These are phyloP conservation scores for Apiotrichum gracile DNA, from an alignment of 1,284 basidiomycete species.

Conservation along the genomic window DNA sequence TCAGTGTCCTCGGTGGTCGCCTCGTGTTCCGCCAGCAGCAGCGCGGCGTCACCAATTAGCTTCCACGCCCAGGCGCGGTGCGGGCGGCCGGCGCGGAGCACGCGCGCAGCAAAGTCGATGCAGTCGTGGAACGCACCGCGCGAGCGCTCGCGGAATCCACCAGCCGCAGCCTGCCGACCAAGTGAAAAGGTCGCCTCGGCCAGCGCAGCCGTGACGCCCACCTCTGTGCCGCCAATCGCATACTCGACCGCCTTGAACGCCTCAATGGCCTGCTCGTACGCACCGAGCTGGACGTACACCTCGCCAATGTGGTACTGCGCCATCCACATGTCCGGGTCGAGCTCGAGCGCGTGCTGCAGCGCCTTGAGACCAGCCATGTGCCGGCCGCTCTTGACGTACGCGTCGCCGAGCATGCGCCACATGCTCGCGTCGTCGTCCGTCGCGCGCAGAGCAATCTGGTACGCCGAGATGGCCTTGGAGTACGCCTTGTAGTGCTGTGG, in stretches of 20 bases:
- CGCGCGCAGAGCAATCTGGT: conserved; percentile 81
- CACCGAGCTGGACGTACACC: conserved; percentile 73
- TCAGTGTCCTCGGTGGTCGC: conserved; percentile 33
- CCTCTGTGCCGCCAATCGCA: conserved; percentile 49
- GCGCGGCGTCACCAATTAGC: conserved; percentile 69
- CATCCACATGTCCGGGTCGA: conserved; percentile 73
- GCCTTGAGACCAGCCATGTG: conserved; percentile 88
- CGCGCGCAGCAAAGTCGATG: conserved; percentile 55
- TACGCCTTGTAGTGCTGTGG: conserved; percentile 68
- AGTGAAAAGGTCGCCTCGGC: conserved; percentile 68
- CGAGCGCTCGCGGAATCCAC: conserved; percentile 69
- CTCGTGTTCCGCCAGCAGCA: conserved; percentile 54
- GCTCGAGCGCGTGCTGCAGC: conserved; percentile 64
- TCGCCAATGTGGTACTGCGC: conserved; percentile 79
- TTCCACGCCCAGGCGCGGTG: conserved; percentile 82
- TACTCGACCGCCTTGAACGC: conserved; percentile 60
- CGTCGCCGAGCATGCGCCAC: conserved; percentile 89
- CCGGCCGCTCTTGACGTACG: conserved; percentile 79
- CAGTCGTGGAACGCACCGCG: conserved; percentile 64
- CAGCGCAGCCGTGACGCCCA: conserved; percentile 68
- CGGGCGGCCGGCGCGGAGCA: conserved; percentile 56
- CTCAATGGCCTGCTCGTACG: conserved; percentile 66
- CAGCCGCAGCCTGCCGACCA: conserved; percentile 59
- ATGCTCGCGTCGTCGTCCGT: conserved; percentile 68
- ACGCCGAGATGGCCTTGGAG: conserved; percentile 70